Evolutionary conservation across 1,284 basidiomycete genomes (phyloP).

Genomic region (Cerrena zonata): DNA sequence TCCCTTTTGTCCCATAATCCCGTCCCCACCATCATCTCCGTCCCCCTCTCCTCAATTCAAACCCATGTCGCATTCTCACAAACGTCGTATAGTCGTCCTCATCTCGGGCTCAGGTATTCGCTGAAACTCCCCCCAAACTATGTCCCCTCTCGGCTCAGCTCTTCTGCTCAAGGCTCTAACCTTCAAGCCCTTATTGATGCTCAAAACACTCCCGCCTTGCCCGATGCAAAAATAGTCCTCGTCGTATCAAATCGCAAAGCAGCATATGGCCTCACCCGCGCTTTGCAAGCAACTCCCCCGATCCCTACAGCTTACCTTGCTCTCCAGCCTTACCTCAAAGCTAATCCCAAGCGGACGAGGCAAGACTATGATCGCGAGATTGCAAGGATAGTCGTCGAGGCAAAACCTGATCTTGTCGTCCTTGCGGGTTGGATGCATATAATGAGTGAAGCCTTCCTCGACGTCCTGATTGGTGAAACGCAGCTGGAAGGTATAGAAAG

Average conservation of each 20-base stretch:
- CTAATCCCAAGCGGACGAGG: conserved; percentile 68
- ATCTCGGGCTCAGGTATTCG: conserved; percentile 77
- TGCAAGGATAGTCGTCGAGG: conserved; percentile 62
- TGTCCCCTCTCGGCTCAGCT: conserved; percentile 14
- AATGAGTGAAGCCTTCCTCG: conserved; percentile 54
- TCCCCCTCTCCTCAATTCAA: background rate
- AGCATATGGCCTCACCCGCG: conserved; percentile 84
- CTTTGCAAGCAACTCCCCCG: conserved; percentile 59
- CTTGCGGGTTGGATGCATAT: conserved; percentile 99
- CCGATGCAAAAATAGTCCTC: conserved; percentile 67
- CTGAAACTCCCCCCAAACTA: conserved; percentile 5
- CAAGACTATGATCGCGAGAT: conserved; percentile 85
- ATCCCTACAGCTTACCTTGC: conserved; percentile 84
- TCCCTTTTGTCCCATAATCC: background rate
- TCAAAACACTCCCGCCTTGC: conserved; percentile 57
- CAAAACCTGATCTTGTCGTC: conserved; percentile 80
- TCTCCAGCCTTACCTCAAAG: conserved; percentile 79
- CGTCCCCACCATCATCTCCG: background rate
- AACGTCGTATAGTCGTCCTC: conserved; percentile 55
- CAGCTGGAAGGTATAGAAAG: conserved; percentile 28
- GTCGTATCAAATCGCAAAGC: conserved; percentile 92
- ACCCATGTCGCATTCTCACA: conserved; percentile 17
- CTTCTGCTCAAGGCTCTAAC: conserved; percentile 71
- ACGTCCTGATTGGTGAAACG: conserved; percentile 41
- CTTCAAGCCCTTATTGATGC: conserved; percentile 94